Percentiles rank a stretch among this genome's conserved stretches.
These are phyloP conservation scores for Penicillium soppii DNA, from an alignment of 495 filamentous ascomycete genomes.

Conservation along the genomic window DNA sequence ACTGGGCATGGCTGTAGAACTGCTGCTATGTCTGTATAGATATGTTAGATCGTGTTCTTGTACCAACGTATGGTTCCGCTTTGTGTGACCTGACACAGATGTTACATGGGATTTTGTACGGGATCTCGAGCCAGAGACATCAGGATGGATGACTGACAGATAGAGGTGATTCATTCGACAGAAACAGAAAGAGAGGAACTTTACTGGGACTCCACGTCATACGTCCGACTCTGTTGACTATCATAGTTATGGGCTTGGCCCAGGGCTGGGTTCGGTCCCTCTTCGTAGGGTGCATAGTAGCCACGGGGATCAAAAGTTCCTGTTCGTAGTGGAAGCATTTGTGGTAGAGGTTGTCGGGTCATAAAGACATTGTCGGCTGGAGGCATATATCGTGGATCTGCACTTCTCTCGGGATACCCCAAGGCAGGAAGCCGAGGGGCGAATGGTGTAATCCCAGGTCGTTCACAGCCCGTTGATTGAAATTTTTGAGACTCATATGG, in stretches of 20 bases:
- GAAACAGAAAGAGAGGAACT: conserved; percentile 23
- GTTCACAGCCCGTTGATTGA: conserved; percentile 19
- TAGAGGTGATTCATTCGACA: conserved; percentile 15
- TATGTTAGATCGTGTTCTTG: not conserved
- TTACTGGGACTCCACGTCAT: conserved; percentile 45
- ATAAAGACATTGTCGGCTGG: conserved; percentile 22
- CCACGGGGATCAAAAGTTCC: conserved; percentile 18
- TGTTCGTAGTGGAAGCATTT: conserved; percentile 19
- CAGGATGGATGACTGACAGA: conserved; percentile 22
- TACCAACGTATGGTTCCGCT: not conserved
- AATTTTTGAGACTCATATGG: conserved; percentile 24
- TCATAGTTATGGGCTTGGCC: conserved; percentile 26
- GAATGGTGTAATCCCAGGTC: conserved; percentile 11
- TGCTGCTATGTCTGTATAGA: conserved; percentile 33
- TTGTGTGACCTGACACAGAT: conserved; percentile 4
- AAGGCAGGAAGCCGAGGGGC: conserved; percentile 19
- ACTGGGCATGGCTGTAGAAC: conserved; percentile 33
- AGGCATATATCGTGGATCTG: conserved; percentile 27
- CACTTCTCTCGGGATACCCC: conserved; percentile 14
- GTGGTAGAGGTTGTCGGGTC: conserved; percentile 20
- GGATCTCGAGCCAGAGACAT: conserved; percentile 1
- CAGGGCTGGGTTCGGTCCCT: conserved; percentile 22
- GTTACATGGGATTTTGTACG: not conserved
- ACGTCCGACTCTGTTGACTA: conserved; percentile 26
- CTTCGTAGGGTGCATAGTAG: conserved; percentile 20